Evolutionary conservation across 2,329 filamentous ascomycete species (phyloP).

Genomic region (Westerdykella sp.): DNA sequence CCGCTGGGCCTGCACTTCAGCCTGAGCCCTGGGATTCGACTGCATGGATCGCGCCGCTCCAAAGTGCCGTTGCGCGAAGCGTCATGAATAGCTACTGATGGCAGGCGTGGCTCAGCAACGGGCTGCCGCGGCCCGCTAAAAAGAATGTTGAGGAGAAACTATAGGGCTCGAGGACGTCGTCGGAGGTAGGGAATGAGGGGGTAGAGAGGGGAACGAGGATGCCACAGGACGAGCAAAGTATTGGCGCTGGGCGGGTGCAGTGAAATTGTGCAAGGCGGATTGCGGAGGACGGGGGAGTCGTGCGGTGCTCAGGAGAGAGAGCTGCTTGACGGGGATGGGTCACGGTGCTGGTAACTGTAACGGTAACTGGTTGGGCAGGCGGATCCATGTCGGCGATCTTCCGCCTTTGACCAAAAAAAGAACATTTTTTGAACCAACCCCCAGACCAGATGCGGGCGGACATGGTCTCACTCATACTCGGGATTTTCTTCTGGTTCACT

Average conservation of each 20-base stretch:
- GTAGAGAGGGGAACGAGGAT: not conserved
- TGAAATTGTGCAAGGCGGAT: no score
- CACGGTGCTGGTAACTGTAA: not conserved
- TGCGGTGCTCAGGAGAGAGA: not conserved
- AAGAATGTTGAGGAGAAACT: slow-evolving; percentile 7
- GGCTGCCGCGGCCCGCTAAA: slow-evolving; percentile 11
- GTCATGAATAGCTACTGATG: slow-evolving; percentile 28
- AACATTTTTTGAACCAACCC: no score
- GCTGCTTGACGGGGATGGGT: not conserved
- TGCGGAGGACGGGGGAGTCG: not conserved
- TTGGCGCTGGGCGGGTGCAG: no score
- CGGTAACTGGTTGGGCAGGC: not conserved
- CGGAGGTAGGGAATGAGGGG: not conserved
- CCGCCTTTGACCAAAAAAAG: not conserved
- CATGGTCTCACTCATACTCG: not conserved
- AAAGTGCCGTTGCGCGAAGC: slow-evolving; percentile 24
- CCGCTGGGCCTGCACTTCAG: slow-evolving; percentile 54
- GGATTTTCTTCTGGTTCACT: not conserved
- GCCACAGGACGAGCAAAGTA: no score
- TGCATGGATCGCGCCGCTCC: slow-evolving; percentile 38
- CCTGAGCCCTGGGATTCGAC: slow-evolving; percentile 45
- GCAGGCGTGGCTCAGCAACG: slow-evolving; percentile 19
- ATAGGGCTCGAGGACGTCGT: not conserved
- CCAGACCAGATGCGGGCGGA: not conserved
- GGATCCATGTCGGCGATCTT: not conserved